phyloP scores from a whole-genome alignment of 345 rosid genomes.

The Noccaea bulbosa region DNA sequence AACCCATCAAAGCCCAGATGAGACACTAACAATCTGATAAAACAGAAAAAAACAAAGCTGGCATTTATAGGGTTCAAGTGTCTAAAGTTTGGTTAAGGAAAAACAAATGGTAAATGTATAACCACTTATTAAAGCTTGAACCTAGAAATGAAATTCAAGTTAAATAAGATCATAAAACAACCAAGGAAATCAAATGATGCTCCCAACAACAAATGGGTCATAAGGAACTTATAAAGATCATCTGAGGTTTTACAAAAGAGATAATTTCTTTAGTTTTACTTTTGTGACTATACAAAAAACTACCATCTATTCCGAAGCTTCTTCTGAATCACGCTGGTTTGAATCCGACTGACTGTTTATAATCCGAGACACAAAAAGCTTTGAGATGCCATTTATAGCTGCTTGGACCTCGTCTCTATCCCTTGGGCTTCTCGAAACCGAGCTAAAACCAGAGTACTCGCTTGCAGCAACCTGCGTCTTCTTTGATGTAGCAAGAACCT shows the following conservation, averaged over 20 bases:
- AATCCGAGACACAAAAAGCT: slow-evolving; percentile 68
- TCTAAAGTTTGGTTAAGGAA: no score
- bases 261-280: slow-evolving; percentile 1
- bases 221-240: slow-evolving; percentile 6
- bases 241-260: slow-evolving; percentile 1
- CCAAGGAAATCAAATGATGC: no score
- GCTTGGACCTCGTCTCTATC: slow-evolving; percentile 73
- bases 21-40: no score
- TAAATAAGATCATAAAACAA: no score
- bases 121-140: no score
- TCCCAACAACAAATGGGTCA: neutral
- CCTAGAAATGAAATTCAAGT: no score
- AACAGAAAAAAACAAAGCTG: no score
- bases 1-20: slow-evolving; percentile 22
- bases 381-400: slow-evolving; percentile 73
- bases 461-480: slow-evolving; percentile 78
- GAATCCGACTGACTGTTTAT: slow-evolving; percentile 62
- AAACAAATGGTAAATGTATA: no score
- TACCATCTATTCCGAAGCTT: slow-evolving; percentile 11
- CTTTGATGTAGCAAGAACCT: slow-evolving; percentile 61
- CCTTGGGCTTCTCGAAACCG: slow-evolving; percentile 56
- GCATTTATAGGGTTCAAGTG: no score
- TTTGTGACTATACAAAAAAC: slow-evolving; percentile 28
- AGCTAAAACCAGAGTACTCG: slow-evolving; percentile 59
- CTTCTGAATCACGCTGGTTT: slow-evolving; percentile 29